Percentiles rank a stretch among this genome's conserved stretches.
Evolutionary conservation across 352 stramenopile species (phyloP).

Genomic region (Plasmopara viticola): DNA sequence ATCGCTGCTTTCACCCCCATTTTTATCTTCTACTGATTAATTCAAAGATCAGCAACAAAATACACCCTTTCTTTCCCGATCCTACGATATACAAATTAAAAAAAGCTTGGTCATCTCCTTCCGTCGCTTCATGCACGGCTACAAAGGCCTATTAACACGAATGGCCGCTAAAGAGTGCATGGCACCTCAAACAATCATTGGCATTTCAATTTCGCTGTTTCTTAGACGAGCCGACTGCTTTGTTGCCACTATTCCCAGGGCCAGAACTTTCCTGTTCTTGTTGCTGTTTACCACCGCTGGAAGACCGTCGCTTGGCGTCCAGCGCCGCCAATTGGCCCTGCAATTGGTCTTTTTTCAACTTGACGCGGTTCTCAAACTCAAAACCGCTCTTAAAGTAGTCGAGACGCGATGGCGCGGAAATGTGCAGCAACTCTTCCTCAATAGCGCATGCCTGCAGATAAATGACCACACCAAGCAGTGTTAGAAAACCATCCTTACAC

Average conservation of each 20-base stretch:
- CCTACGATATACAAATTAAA: constrained; percentile 7
- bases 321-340: constrained; percentile 76
- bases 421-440: constrained; percentile 85
- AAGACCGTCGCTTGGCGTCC: constrained; percentile 67
- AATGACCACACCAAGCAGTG: background rate
- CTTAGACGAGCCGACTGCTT: constrained; percentile 47
- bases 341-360: constrained; percentile 86
- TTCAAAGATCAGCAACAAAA: background rate
- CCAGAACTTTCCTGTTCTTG: constrained; percentile 21
- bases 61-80: background rate
- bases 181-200: constrained; percentile 3
- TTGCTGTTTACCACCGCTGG: constrained; percentile 27
- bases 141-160: constrained; percentile 6
- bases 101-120: constrained; percentile 12
- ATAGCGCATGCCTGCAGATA: constrained; percentile 74
- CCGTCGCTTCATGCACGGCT: constrained; percentile 7
- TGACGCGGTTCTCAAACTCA: constrained; percentile 87
- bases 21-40: background rate
- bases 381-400: constrained; percentile 90
- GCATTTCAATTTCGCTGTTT: constrained; percentile 48
- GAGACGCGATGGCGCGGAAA: constrained; percentile 78
- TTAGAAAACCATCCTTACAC: background rate
- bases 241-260: constrained; percentile 35
- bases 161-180: constrained; percentile 11
- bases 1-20: too few relatives aligned